These are phyloP conservation scores for Fusarium lyarnte DNA, from an alignment of 2,329 filamentous ascomycete species.

Conservation along the genomic window DNA sequence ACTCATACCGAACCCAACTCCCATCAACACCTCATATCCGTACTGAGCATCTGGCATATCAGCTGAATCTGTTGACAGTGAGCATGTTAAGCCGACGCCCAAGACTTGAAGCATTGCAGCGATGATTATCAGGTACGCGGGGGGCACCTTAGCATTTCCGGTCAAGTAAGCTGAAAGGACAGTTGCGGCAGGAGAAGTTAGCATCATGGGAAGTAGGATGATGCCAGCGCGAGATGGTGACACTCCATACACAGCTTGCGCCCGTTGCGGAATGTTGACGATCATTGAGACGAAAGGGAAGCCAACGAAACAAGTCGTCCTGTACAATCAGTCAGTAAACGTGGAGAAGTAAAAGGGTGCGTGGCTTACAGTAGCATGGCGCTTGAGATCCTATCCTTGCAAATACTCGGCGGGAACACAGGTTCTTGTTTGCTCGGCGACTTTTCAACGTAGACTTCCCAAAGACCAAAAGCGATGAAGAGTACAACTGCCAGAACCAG, in stretches of 20 bases:
- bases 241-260: slow-evolving; percentile 2
- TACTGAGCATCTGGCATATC: background rate
- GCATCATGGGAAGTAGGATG: slow-evolving; percentile 4
- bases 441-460: background rate
- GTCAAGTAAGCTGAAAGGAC: background rate
- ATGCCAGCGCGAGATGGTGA: background rate
- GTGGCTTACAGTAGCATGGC: background rate
- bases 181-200: background rate
- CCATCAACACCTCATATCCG: slow-evolving; percentile 5
- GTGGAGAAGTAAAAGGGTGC: accelerated
- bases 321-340: background rate
- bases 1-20: background rate
- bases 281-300: slow-evolving; percentile 13
- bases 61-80: background rate
- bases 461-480: background rate
- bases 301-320: background rate
- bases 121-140: background rate
- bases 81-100: background rate
- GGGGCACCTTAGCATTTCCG: background rate
- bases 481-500: background rate
- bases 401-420: slow-evolving; percentile 4
- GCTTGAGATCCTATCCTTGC: slow-evolving; percentile 6
- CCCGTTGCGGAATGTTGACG: background rate
- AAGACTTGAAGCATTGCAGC: background rate
- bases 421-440: background rate